phyloP scores from a whole-genome alignment of 2,329 filamentous ascomycete species.

The Trichoderma hamatum region DNA sequence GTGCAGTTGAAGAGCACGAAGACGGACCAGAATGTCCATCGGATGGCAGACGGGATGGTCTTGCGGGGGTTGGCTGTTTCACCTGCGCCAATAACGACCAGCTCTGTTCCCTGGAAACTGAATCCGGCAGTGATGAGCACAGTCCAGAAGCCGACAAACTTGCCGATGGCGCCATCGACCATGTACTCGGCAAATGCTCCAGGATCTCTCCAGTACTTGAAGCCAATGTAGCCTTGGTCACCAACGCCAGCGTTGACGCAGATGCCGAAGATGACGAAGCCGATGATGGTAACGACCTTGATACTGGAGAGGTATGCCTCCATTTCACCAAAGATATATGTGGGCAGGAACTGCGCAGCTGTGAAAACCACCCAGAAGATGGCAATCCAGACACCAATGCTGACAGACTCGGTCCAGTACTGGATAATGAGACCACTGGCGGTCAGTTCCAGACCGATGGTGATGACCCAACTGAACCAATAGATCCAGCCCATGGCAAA shows the following conservation, averaged over 20 bases:
- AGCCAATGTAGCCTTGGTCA: constrained; percentile 71
- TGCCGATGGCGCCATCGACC: constrained; percentile 55
- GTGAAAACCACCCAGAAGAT: constrained; percentile 75
- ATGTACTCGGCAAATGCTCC: constrained; percentile 69
- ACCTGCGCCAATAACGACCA: constrained; percentile 77
- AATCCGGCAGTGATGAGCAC: constrained; percentile 71
- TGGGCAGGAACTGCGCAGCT: constrained; percentile 69
- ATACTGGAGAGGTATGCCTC: constrained; percentile 79
- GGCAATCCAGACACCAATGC: constrained; percentile 71
- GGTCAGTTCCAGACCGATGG: constrained; percentile 72
- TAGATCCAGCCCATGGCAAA: constrained; percentile 85
- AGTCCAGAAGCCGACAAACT: constrained; percentile 71
- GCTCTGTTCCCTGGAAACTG: constrained; percentile 72
- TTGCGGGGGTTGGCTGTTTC: constrained; percentile 74
- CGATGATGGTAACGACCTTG: constrained; percentile 75
- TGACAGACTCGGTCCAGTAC: constrained; percentile 67
- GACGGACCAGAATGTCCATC: constrained; percentile 76
- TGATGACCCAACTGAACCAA: constrained; percentile 77
- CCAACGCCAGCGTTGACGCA: constrained; percentile 74
- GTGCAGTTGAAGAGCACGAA: constrained; percentile 67
- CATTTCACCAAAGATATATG: constrained; percentile 73
- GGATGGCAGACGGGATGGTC: constrained; percentile 72
- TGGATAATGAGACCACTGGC: constrained; percentile 75
- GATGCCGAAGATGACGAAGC: constrained; percentile 76
- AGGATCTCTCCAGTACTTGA: constrained; percentile 69